These are phyloP conservation scores for Brettanomyces custersianus DNA, from an alignment of 805 yeast species.

Conservation along the genomic window DNA sequence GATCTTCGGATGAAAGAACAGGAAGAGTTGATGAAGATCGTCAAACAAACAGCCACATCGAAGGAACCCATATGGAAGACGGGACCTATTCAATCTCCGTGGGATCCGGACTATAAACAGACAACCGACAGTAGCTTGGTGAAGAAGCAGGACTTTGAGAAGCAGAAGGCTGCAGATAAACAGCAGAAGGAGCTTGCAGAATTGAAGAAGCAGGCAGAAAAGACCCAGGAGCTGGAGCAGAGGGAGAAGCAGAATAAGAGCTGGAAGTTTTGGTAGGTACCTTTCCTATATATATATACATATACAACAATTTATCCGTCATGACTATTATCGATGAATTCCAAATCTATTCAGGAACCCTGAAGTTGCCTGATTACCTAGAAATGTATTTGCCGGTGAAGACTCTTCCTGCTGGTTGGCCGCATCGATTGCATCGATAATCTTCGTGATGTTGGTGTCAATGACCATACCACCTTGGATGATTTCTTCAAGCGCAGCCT, in stretches of 20 bases:
- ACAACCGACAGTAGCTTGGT: conserved; percentile 29
- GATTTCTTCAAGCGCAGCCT: conserved; percentile 83
- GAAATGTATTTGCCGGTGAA: conserved; percentile 10
- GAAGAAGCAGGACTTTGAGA: conserved; percentile 36
- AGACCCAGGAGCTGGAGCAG: conserved; percentile 22
- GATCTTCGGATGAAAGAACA: conserved; percentile 61
- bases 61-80: conserved; percentile 81
- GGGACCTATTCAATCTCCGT: conserved; percentile 60
- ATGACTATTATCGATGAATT: no score
- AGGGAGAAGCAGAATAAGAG: conserved; percentile 23
- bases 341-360: no score
- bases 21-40: conserved; percentile 59
- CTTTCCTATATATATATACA: not conserved
- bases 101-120: conserved; percentile 38
- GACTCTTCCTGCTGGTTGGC: conserved; percentile 44
- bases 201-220: conserved; percentile 30
- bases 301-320: not conserved
- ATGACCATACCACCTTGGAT: conserved; percentile 98
- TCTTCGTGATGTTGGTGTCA: conserved; percentile 75
- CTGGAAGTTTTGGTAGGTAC: conserved; percentile 16
- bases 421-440: conserved; percentile 77
- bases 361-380: no score
- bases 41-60: conserved; percentile 50
- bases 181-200: conserved; percentile 31
- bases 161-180: conserved; percentile 33